Evolutionary conservation across 2,329 filamentous ascomycete genomes (phyloP).

Genomic region (Trichophyton simii): DNA sequence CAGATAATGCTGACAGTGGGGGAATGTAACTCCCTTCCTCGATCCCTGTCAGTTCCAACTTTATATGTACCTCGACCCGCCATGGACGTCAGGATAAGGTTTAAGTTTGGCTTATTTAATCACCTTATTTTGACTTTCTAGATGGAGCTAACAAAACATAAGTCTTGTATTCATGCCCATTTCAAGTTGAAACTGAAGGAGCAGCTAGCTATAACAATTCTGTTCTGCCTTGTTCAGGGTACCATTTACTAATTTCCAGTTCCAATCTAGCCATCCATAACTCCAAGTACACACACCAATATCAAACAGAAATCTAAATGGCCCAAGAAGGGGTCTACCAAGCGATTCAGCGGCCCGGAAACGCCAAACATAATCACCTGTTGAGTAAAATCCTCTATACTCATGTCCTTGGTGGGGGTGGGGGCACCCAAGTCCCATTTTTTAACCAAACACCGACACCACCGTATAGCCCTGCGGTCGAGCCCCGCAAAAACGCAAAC

Average conservation of each 20-base stretch:
- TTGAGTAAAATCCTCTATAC: not conserved
- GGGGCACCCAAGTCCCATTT: constrained; percentile 14
- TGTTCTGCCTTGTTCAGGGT: too few relatives aligned
- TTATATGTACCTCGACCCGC: not conserved
- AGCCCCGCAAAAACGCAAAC: constrained; percentile 34
- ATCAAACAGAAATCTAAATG: not conserved
- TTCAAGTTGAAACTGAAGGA: too few relatives aligned
- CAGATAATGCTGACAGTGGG: not conserved
- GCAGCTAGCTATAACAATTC: not conserved
- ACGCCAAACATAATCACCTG: not conserved
- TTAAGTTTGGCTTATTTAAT: not conserved
- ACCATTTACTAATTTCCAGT: too few relatives aligned
- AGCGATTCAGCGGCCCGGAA: not conserved
- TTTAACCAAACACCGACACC: constrained; percentile 28
- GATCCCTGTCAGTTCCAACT: not conserved
- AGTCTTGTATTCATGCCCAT: not conserved
- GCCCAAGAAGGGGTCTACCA: not conserved
- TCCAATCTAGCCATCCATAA: not conserved
- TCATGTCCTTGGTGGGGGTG: constrained; percentile 13
- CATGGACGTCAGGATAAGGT: not conserved
- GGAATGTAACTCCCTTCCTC: not conserved
- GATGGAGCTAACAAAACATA: not conserved
- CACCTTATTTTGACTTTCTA: not conserved
- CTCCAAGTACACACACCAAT: not conserved
- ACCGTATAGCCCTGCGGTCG: constrained; percentile 29